Base-by-base conservation (phyloP, 495 filamentous ascomycete species). In the Podospora pseudopauciseta region DNA sequence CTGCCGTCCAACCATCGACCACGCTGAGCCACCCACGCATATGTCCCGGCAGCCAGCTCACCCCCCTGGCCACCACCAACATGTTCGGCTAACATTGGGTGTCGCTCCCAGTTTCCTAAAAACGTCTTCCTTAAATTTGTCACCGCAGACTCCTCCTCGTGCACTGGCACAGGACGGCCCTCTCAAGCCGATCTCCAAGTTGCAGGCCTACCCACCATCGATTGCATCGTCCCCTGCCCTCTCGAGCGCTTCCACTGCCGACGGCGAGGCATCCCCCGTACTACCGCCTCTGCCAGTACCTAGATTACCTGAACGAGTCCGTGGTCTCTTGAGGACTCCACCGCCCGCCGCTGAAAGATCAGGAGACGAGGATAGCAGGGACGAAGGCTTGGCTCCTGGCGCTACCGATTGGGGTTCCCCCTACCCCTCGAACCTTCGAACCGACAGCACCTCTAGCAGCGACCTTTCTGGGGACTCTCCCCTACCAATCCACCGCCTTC, bases 351-450 rank as follows among this genome's bases (percentile, higher is more conserved):
- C 39, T 13, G 39, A 49, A 13, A 49, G 39, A 49, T 49, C 39
- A 16, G 64, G 58, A 54, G 64, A 20, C 53, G 23, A 32, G 4
- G 15, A 59, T 7, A 23, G 11, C 15, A 5, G 11, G 16, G 66
- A 72, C 30, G 76, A 78, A 71, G 74, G 66, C 18, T 71, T 69
- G 16, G 70, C 74, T 68, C 88, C 87, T 78, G 89, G 87, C 68
- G 88, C 87, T 34, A 88, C 88, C 26, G 87, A 85, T 72, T 92
- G 89, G 90, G 90, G 90, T 13, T 92, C 90, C 15, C 90, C 90
- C 65, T 92, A 92, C 79, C 87, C 85, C 49, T 80, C 82, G 63
- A 83, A 79, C 27, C 78, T 81, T 74, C 86, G 78, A 72, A 80
- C 70, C 72, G 76, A 81, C 69, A 84, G 82, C 69, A 74, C 84